phyloP scores from a whole-genome alignment of 768 basidiomycete genomes.

The Coprinopsis sp. region DNA sequence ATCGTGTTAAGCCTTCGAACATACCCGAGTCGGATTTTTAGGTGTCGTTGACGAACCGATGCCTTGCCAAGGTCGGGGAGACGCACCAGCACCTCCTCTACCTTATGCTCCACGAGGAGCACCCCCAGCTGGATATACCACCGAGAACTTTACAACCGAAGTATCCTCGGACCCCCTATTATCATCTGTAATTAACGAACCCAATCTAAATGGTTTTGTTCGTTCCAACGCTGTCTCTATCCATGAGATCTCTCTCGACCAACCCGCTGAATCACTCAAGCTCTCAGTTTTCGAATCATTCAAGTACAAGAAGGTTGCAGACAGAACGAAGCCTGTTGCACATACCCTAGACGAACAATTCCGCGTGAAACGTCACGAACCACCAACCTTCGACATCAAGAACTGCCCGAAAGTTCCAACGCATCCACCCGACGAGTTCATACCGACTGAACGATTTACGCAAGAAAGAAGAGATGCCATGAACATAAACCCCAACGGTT shows the following conservation, averaged over 20 bases:
- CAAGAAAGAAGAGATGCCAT: slow-evolving; percentile 22
- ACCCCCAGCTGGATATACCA: neutral
- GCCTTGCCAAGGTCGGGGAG: slow-evolving; percentile 8
- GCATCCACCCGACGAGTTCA: slow-evolving; percentile 30
- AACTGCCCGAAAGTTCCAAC: slow-evolving; percentile 22
- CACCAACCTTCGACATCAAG: slow-evolving; percentile 26
- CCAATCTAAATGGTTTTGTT: neutral
- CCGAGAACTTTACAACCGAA: neutral
- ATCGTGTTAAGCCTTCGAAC: neutral
- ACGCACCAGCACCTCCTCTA: neutral
- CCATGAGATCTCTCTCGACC: neutral
- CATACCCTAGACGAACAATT: slow-evolving; percentile 30
- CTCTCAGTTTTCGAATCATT: neutral
- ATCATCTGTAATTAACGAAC: neutral
- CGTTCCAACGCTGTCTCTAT: neutral
- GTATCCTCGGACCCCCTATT: neutral
- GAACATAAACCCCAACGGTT: slow-evolving; percentile 22
- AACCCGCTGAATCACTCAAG: slow-evolving; percentile 1
- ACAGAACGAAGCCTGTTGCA: slow-evolving; percentile 28
- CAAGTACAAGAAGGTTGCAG: slow-evolving; percentile 30
- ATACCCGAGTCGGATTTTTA: slow-evolving; percentile 7
- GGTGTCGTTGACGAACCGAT: slow-evolving; percentile 8
- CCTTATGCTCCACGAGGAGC: neutral
- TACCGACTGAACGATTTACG: slow-evolving; percentile 21
- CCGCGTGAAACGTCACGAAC: slow-evolving; percentile 23